Percentiles rank a stretch among this genome's conserved stretches.
Conservation (phyloP, 2,329 filamentous ascomycete genomes). For the Zasmidium cellare region DNA sequence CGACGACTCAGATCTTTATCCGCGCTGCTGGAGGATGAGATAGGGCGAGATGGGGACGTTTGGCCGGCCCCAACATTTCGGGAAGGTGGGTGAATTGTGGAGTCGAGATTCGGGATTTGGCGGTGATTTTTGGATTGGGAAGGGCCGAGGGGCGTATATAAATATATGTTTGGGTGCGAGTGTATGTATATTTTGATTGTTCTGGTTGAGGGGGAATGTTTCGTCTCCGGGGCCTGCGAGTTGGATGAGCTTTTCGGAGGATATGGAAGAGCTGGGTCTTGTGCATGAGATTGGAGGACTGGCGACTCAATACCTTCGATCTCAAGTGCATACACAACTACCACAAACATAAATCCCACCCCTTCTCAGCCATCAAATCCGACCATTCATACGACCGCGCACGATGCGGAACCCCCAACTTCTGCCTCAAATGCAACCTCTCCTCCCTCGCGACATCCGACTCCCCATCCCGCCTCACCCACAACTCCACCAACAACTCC, state of each 20-base stretch:
- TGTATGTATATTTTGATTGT: no score
- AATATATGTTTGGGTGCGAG: no score
- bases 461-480: background rate
- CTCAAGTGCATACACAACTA: no score
- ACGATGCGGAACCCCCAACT: background rate
- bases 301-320: no score
- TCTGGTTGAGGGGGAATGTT: no score
- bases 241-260: no score
- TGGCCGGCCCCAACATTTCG: background rate
- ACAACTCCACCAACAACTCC: background rate
- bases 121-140: no score
- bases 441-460: background rate
- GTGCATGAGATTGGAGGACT: no score
- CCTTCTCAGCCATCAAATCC: background rate
- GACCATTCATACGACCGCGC: background rate
- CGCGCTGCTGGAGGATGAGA: background rate
- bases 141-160: no score
- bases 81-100: background rate
- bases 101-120: no score
- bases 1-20: background rate
- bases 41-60: background rate
- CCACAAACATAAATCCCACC: background rate
- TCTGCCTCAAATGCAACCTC: background rate
- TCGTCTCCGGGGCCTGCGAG: no score
- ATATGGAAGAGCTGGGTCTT: no score